Conservation (phyloP, 2,329 filamentous ascomycete genomes). For the Fusarium nodosum region DNA sequence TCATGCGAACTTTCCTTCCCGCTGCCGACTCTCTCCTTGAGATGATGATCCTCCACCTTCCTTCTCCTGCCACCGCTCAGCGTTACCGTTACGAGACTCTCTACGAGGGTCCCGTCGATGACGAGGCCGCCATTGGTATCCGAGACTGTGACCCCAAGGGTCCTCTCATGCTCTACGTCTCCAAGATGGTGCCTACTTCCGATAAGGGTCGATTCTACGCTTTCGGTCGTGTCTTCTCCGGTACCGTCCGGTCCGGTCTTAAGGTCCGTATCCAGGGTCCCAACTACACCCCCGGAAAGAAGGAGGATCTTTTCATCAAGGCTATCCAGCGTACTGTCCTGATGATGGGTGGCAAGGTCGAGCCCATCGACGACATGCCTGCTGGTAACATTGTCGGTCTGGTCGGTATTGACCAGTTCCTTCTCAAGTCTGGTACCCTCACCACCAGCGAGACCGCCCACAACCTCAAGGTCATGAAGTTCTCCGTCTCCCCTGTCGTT, state of each 20-base stretch:
- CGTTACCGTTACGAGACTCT: conserved; percentile 98
- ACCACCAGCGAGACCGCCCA: conserved; percentile 97
- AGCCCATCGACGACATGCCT: conserved; percentile 98
- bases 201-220: conserved; percentile 99
- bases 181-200: conserved; percentile 99
- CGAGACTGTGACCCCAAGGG: conserved; percentile 98
- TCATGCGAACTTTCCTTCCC: conserved; percentile 99
- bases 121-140: conserved; percentile 94
- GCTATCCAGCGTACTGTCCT: conserved; percentile 99
- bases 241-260: conserved; percentile 96
- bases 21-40: conserved; percentile 97
- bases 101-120: conserved; percentile 96
- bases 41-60: conserved; percentile 99
- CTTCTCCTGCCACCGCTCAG: conserved; percentile 95
- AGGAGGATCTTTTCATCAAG: conserved; percentile 99
- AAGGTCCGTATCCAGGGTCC: conserved; percentile 99
- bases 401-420: conserved; percentile 99
- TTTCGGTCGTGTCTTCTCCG: conserved; percentile 99
- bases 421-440: conserved; percentile 99
- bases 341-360: conserved; percentile 99
- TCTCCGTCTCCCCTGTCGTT: conserved; percentile 99
- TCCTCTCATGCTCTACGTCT: conserved; percentile 99
- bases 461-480: conserved; percentile 99
- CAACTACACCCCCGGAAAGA: conserved; percentile 98
- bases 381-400: conserved; percentile 99